Base-by-base conservation (phyloP, 805 yeast species). In the Candida rishiriensis region DNA sequence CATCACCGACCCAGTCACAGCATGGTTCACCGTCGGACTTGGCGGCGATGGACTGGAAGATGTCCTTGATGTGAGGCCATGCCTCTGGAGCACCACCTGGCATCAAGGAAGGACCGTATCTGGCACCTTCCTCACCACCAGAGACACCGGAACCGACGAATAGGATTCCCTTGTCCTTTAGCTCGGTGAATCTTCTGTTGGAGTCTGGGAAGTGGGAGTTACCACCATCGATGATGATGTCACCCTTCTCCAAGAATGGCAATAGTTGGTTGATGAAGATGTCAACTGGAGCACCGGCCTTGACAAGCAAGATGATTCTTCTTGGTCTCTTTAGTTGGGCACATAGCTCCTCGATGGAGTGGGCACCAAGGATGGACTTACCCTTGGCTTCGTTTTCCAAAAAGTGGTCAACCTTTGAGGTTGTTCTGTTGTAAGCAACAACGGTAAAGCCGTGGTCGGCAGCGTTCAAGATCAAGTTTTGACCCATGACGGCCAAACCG, bases 51-150 rank as follows among this genome's bases (percentile, higher is more conserved):
- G 90, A 80, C 75, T 91, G 99, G 88, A 91, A 89, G 64, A 91
- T 93, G 52, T 81, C 83, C 83, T 91, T 91, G 66, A 91, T 86
- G 73, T 88, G 95, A 57, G 98, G 98, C 99, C 99, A 91, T 54
- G 99, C 99, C 63, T 87, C 96, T 59, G 75, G 79, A 66, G 88
- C 86, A 68, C 99, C 99, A 83, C 99, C 99, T 60, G 99, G 99
- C 99, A 91, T 91, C 71, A 91, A 79, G 52, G 98, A 90, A 52
- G 99, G 99, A 64, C 99, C 99, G 72, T 86, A 80, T 75, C 99
- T 88, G 61, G 99, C 99, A 79, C 99, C 99, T 71, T 91, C 99
- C 75, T 91, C 99, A 78, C 99, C 99, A 73, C 99, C 99, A 59
- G 98, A 91, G 54, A 93, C 98, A 85, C 99, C 99, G 51, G 97